Base-by-base conservation (phyloP, 1,284 basidiomycete species). In the Agaricales sp. region DNA sequence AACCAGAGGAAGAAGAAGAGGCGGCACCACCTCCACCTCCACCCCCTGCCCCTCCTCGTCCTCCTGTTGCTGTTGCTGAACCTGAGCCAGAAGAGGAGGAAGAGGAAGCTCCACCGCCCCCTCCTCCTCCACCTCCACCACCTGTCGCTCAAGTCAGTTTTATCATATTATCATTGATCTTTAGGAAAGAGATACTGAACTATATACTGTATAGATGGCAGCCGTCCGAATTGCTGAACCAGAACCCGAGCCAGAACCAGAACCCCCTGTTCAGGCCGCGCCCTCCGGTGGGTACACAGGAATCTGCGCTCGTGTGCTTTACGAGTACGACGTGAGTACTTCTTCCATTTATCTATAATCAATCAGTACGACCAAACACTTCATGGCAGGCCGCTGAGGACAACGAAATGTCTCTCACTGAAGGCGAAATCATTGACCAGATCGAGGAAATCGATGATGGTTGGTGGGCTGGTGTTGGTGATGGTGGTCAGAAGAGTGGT, bases 391-490 rank as follows among this genome's bases (percentile, higher is more conserved):
- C 82, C 21, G 70, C 77, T 6, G 89, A 92, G 64, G 86, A 92
- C 54, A 92, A 92, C 59, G 92, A 96, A 61, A 80, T 95, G 67
- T 65, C 67, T 48, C 73, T 96, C 18, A 57, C 70, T 2, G 91
- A 94, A 63, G 92, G 90, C 46, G 88, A 93, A 60, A 65, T 83
- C 35, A 80, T 95, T 49, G 79, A 85, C 48, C 76, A 87, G 55
- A 81, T 94, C 44, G 88, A 92, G 63, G 78, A 88, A 65, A 62
- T 91, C n/a, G 88, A 86, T 58, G 87, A 90, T 56, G 87, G 80
- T 12, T 86, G 83, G 92, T 93, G 91, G 91, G 77, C 71, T 53
- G 92, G 89, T 23, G 70, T 80, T 41, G 80, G 81, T 26, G 65
- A 71, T 35, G 69, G 68, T 23, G 88, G 87, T 12, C 66, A 74